phyloP scores from a whole-genome alignment of 208 protist genomes.

The Trypanosoma vivax region DNA sequence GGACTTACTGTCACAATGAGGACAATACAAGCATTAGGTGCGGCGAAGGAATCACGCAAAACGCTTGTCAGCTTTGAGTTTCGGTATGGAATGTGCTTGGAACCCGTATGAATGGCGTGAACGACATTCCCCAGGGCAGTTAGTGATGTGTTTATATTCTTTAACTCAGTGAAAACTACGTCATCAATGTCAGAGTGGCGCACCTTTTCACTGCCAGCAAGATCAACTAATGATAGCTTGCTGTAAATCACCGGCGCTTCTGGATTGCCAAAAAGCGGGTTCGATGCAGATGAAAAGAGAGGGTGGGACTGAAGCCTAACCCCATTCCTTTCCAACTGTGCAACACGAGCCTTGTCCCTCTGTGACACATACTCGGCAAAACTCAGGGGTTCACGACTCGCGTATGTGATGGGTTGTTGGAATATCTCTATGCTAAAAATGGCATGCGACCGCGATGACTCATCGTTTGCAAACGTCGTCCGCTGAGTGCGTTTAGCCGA shows the following conservation, averaged over 20 bases:
- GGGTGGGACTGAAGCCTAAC: conserved; percentile 16
- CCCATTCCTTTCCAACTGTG: conserved; percentile 14
- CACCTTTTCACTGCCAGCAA: conserved; percentile 90
- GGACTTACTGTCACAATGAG: conserved; percentile 86
- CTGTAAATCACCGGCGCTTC: conserved; percentile 50
- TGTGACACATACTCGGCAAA: conserved; percentile 34
- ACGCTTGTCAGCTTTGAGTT: conserved; percentile 85
- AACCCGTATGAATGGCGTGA: conserved; percentile 73
- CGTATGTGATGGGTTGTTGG: conserved; percentile 36
- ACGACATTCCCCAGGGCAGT: conserved; percentile 91
- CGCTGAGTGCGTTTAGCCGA: conserved; percentile 58
- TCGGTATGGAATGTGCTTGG: conserved; percentile 80
- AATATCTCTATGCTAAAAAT: conserved; percentile 88
- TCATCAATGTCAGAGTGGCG: conserved; percentile 55
- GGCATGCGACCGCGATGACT: conserved; percentile 87
- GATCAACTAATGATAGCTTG: conserved; percentile 85
- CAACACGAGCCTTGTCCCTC: conserved; percentile 50
- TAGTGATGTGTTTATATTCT: conserved; percentile 90
- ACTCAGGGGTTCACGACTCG: conserved; percentile 37
- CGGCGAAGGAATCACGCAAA: conserved; percentile 79
- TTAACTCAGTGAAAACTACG: conserved; percentile 75
- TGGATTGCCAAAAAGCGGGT: conserved; percentile 17
- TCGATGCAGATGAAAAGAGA: conserved; percentile 30
- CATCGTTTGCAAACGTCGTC: conserved; percentile 81
- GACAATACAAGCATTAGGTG: conserved; percentile 65